Evolutionary conservation across 2,329 filamentous ascomycete genomes (phyloP), one percentile per base, ranked within the genome.

Genomic region (Fusarium sp.): DNA sequence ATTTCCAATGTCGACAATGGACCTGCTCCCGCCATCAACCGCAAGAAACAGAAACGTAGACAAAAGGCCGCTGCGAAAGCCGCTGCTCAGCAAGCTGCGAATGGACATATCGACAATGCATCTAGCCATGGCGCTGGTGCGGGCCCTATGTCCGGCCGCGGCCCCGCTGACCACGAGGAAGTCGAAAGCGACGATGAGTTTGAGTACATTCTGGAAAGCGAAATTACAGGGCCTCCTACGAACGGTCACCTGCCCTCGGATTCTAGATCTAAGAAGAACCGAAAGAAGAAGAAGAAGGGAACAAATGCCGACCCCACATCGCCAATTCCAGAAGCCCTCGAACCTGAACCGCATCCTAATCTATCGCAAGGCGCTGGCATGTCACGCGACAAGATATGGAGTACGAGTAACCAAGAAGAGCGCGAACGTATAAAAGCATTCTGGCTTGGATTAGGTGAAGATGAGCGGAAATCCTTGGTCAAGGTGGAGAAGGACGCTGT

Each of bases 401-500:
- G 98, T 78, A 98, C 94, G 4, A 96, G 93, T 62, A 96, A 93
- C 12, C 89, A 93, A 72, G 94, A 98, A 80, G 96, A 99, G 82
- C 92, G 96, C 37, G 94, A 98, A 82, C 92, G 96, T 55, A 99
- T 99, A 78, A 97, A 98, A 82, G 93, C 97, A 74, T 99, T 98
- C 81, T 99, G 96, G 96, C 87, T 99, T 55, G 94, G 94, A 18
- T 82, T 99, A 45, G 93, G 93, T 72, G 96, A 99, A 80, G 93
- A 97, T 40, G 94, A 98, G 79, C 92, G 96, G 74, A 96, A 97
- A 79, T 96, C 93, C 18, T 85, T 99, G 48, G 94, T 99, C 77
- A 98, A 98, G 81, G 95, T 99, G 30, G 96, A 99, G 82, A 99
- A 99, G 82, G 95, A 99, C 81, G 95, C 96, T 10, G 96, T 99